Evolutionary conservation across 116 monocot species (phyloP).

Genomic region (Trichopus zeylanicus): DNA sequence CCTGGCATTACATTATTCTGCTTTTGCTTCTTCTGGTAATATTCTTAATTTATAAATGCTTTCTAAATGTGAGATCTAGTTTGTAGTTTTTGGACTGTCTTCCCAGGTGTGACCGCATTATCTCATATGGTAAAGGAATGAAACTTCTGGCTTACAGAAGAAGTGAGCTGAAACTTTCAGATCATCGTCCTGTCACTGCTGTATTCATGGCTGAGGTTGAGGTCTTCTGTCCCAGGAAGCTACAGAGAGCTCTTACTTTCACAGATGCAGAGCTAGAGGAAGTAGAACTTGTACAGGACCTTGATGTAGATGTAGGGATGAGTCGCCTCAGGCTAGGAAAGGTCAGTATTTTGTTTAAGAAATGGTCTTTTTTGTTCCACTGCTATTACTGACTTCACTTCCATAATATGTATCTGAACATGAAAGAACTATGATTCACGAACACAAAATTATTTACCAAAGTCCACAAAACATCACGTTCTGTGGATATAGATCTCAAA

Average conservation of each 20-base stretch:
- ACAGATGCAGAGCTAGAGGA: constrained; percentile 59
- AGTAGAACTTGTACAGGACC: constrained; percentile 16
- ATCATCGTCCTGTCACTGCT: constrained; percentile 76
- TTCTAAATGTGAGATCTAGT: background rate
- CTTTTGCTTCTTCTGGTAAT: no score
- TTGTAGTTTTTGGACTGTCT: no score
- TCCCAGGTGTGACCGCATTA: constrained; percentile 70
- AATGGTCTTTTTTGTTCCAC: background rate
- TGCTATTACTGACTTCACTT: no score
- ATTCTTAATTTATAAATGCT: no score
- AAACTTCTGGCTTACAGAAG: constrained; percentile 38
- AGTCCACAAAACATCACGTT: no score
- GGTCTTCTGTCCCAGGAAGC: constrained; percentile 44
- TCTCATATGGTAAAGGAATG: constrained; percentile 64
- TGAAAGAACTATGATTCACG: no score
- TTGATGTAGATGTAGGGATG: background rate
- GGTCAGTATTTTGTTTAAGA: background rate
- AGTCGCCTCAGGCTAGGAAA: background rate
- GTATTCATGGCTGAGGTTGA: constrained; percentile 51
- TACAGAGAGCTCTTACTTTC: constrained; percentile 63
- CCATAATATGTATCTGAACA: no score
- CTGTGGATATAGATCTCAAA: no score
- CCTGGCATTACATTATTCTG: no score
- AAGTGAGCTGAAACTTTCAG: constrained; percentile 41
- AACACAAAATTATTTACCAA: no score